Evolutionary conservation across 108 stramenopile genomes (phyloP).

Genomic region (Nannochloropsis salina): DNA sequence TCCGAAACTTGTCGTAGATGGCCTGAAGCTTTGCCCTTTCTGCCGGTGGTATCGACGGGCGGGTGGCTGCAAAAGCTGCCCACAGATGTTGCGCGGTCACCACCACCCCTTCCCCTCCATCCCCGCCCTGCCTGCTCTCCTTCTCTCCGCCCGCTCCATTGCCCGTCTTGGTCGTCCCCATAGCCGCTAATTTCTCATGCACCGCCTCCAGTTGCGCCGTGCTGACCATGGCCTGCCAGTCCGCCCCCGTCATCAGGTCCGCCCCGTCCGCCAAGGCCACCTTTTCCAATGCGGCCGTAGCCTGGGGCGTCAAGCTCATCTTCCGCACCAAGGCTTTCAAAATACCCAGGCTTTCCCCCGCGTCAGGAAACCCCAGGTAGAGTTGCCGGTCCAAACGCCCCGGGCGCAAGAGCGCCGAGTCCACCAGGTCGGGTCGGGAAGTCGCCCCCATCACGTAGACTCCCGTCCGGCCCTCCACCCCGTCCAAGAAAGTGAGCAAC

Average conservation of each 20-base stretch:
- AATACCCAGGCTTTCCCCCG: conserved; percentile 25
- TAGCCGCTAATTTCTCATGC: conserved; percentile 28
- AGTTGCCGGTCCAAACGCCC: conserved; percentile 88
- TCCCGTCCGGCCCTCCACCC: conserved; percentile 66
- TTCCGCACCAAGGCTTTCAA: conserved; percentile 32
- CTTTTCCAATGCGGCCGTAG: conserved; percentile 27
- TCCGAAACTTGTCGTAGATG: conserved; percentile 29
- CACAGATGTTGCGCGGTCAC: conserved; percentile 30
- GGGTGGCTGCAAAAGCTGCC: conserved; percentile 30
- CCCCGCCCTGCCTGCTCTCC: too few species aligned
- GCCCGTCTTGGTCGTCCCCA: not conserved
- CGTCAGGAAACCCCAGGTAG: conserved; percentile 49
- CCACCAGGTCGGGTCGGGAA: conserved; percentile 87
- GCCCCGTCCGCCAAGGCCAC: conserved; percentile 31
- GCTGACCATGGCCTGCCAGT: conserved; percentile 34
- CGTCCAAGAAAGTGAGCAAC: conserved; percentile 91
- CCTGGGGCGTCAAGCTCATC: conserved; percentile 24
- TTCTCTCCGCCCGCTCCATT: not conserved
- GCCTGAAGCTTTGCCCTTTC: conserved; percentile 30
- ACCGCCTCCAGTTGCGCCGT: conserved; percentile 45
- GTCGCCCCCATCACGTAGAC: conserved; percentile 87
- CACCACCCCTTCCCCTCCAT: conserved; percentile 21
- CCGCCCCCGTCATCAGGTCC: conserved; percentile 36
- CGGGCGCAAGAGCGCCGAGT: conserved; percentile 82
- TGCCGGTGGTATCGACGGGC: conserved; percentile 32